Conservation (phyloP, 2,329 filamentous ascomycete genomes). For the Fusarium sp. region DNA sequence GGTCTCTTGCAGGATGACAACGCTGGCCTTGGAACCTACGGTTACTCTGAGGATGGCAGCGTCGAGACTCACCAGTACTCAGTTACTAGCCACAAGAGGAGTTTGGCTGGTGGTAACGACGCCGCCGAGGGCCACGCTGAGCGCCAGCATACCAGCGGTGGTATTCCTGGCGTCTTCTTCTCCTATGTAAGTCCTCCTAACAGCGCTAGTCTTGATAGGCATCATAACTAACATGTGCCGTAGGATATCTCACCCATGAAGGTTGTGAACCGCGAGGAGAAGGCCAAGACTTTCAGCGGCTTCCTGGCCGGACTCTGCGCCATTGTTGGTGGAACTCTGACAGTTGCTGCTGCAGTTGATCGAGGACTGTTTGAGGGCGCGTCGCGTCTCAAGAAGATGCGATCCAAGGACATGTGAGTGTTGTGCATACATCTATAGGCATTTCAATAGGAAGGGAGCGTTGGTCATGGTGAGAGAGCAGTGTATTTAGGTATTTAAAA, state of each 20-base stretch:
- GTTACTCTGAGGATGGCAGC: slow-evolving; percentile 74
- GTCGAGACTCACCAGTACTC: slow-evolving; percentile 99
- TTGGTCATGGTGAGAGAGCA: slow-evolving; percentile 17
- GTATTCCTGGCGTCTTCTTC: slow-evolving; percentile 98
- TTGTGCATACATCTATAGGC: background rate
- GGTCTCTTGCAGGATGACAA: slow-evolving; percentile 63
- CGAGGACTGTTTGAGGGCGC: slow-evolving; percentile 90
- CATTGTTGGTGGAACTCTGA: slow-evolving; percentile 92
- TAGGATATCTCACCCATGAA: slow-evolving; percentile 99
- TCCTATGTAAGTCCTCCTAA: slow-evolving; percentile 78
- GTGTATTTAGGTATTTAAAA: slow-evolving; percentile 40
- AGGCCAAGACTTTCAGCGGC: slow-evolving; percentile 87
- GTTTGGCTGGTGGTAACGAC: slow-evolving; percentile 84
- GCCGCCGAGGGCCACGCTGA: slow-evolving; percentile 90
- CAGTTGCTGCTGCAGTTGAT: slow-evolving; percentile 93
- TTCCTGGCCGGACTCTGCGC: slow-evolving; percentile 96
- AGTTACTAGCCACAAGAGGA: slow-evolving; percentile 95
- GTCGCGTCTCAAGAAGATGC: slow-evolving; percentile 87
- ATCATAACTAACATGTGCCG: slow-evolving; percentile 28
- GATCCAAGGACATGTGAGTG: slow-evolving; percentile 67
- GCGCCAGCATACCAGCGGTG: slow-evolving; percentile 86
- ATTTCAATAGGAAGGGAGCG: slow-evolving; percentile 27
- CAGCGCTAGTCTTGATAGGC: background rate
- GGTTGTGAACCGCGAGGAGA: slow-evolving; percentile 94
- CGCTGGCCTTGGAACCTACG: slow-evolving; percentile 69